Evolutionary conservation across 2,329 filamentous ascomycete species (phyloP).

Genomic region (Colletotrichum chrysophilum): DNA sequence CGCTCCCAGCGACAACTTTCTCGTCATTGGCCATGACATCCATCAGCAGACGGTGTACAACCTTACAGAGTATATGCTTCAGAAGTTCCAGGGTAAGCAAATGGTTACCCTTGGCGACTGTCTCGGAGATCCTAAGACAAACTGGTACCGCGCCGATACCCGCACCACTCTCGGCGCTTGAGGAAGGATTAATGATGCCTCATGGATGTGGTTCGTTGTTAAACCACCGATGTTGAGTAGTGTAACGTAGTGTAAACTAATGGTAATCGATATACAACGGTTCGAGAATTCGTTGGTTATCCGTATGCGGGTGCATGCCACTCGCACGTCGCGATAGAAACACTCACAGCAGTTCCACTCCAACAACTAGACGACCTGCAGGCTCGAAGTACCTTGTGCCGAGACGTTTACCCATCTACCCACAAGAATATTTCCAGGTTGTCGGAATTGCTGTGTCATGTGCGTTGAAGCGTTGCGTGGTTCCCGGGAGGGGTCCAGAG

Average conservation of each 20-base stretch:
- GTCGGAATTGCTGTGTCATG: neutral
- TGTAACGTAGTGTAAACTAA: neutral
- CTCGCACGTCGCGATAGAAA: neutral
- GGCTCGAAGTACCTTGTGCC: neutral
- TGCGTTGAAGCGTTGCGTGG: neutral
- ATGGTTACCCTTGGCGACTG: conserved; percentile 56
- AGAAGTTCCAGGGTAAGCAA: conserved; percentile 40
- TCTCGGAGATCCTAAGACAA: conserved; percentile 47
- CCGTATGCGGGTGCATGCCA: too few relatives aligned
- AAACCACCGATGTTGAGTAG: neutral
- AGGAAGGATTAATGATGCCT: neutral
- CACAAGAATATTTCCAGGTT: neutral
- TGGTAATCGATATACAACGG: neutral
- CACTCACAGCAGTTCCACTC: neutral
- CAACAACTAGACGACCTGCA: neutral
- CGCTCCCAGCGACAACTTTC: conserved; percentile 26
- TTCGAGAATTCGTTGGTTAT: neutral
- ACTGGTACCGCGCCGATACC: conserved; percentile 49
- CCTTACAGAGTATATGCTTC: conserved; percentile 40
- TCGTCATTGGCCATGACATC: conserved; percentile 43
- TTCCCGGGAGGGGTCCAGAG: neutral
- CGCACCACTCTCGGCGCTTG: conserved; percentile 1
- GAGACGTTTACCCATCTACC: neutral
- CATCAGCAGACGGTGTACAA: conserved; percentile 44
- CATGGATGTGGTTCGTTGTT: neutral